Evolutionary conservation across 768 basidiomycete genomes (phyloP).

Genomic region (Suillus subaureus): DNA sequence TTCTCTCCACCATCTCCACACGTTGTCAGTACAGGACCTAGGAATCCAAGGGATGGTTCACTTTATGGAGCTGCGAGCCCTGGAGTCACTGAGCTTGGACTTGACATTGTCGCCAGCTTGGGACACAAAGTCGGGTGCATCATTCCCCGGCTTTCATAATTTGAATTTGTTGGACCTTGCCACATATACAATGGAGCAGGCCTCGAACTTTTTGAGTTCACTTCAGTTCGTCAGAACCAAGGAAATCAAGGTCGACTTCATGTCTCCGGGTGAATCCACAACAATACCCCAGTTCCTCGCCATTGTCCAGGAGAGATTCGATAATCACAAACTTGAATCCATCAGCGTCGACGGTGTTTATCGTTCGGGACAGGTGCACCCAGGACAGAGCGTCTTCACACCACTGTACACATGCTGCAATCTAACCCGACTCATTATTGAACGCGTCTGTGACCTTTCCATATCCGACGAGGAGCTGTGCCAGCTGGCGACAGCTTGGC

Average conservation of each 20-base stretch:
- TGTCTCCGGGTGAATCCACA: not conserved
- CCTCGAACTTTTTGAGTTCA: not conserved
- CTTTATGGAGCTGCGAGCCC: not conserved
- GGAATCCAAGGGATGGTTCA: not conserved
- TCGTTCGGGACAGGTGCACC: not conserved
- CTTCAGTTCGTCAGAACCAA: not conserved
- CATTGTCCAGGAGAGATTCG: not conserved
- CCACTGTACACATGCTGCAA: not conserved
- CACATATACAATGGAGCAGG: not conserved
- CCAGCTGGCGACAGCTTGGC: constrained; percentile 23
- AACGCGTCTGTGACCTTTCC: constrained; percentile 14
- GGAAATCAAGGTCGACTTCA: not conserved
- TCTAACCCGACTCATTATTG: not conserved
- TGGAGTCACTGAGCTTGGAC: not conserved
- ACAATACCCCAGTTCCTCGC: not conserved
- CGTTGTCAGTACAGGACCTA: not conserved
- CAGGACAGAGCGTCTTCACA: not conserved
- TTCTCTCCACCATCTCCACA: not conserved
- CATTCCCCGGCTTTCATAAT: not conserved
- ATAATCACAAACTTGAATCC: not conserved
- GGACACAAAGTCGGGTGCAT: not conserved
- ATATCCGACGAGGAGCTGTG: constrained; percentile 20
- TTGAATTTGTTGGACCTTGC: not conserved
- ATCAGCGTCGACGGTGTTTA: not conserved
- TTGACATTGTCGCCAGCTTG: not conserved